phyloP scores from a whole-genome alignment of 1,139 yeast species.

The Geotrichum klebahnii region DNA sequence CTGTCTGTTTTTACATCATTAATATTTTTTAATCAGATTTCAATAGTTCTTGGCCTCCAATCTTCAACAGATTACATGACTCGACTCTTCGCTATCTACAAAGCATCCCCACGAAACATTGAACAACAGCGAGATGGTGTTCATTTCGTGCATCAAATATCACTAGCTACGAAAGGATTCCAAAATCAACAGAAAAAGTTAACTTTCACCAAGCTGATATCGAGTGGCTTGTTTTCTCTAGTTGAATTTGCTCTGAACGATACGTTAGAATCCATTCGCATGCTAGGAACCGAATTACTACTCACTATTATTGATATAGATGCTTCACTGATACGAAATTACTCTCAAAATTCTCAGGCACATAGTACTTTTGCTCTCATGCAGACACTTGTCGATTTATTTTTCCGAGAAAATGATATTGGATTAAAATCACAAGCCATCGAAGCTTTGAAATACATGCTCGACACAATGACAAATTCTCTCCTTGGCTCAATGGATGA shows the following conservation, averaged over 20 bases:
- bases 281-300: slow-evolving; percentile 76
- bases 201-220: slow-evolving; percentile 61
- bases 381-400: slow-evolving; percentile 53
- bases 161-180: slow-evolving; percentile 65
- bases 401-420: slow-evolving; percentile 60
- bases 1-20: slow-evolving; percentile 59
- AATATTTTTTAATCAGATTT: slow-evolving; percentile 65
- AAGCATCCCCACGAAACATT: slow-evolving; percentile 24
- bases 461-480: slow-evolving; percentile 50
- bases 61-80: slow-evolving; percentile 48
- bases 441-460: slow-evolving; percentile 71
- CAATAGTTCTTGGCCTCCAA: slow-evolving; percentile 63
- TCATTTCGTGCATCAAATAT: slow-evolving; percentile 73
- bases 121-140: slow-evolving; percentile 58
- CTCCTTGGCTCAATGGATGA: slow-evolving; percentile 33
- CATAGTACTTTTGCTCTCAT: slow-evolving; percentile 12
- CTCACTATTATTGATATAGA: slow-evolving; percentile 83
- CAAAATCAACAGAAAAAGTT: slow-evolving; percentile 60
- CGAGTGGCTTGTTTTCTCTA: slow-evolving; percentile 65
- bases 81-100: slow-evolving; percentile 56
- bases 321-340: slow-evolving; percentile 51
- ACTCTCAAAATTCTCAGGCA: slow-evolving; percentile 16
- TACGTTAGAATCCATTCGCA: slow-evolving; percentile 48
- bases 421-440: slow-evolving; percentile 78
- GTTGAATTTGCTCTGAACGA: slow-evolving; percentile 68